A percentile compares a stretch with the other conserved stretches of the same genome.
Evolutionary conservation across 2,329 filamentous ascomycete species (phyloP).

Genomic region (Mollisiaceae sp.): DNA sequence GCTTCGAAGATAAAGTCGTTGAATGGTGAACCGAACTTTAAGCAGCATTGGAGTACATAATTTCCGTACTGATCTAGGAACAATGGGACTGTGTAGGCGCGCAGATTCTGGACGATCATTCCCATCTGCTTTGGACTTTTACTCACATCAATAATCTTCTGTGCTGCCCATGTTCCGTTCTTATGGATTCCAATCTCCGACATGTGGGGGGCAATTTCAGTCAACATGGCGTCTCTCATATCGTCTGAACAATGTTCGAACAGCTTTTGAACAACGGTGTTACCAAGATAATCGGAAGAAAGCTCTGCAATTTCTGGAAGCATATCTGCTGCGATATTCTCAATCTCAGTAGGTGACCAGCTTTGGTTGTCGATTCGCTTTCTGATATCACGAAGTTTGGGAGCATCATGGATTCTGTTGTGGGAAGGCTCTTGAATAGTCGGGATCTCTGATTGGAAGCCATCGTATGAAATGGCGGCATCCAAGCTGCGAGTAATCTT

Average conservation of each 20-base stretch:
- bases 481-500: slow-evolving; percentile 78
- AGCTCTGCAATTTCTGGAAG: slow-evolving; percentile 95
- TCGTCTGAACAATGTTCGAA: slow-evolving; percentile 95
- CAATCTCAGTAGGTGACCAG: slow-evolving; percentile 84
- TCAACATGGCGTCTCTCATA: slow-evolving; percentile 89
- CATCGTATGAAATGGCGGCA: slow-evolving; percentile 74
- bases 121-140: slow-evolving; percentile 67
- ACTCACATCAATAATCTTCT: slow-evolving; percentile 94
- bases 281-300: slow-evolving; percentile 93
- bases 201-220: slow-evolving; percentile 85
- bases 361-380: slow-evolving; percentile 98
- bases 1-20: slow-evolving; percentile 98
- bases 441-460: slow-evolving; percentile 84
- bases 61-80: slow-evolving; percentile 99
- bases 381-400: slow-evolving; percentile 91
- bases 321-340: slow-evolving; percentile 92
- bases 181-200: slow-evolving; percentile 98
- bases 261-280: slow-evolving; percentile 98
- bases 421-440: slow-evolving; percentile 86
- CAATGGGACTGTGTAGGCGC: slow-evolving; percentile 84
- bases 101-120: slow-evolving; percentile 82
- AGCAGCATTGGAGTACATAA: slow-evolving; percentile 94
- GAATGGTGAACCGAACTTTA: slow-evolving; percentile 86
- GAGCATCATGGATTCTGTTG: slow-evolving; percentile 88
- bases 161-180: slow-evolving; percentile 98